Conservation (phyloP, 805 yeast genomes). For the Candida yuanshanica region DNA sequence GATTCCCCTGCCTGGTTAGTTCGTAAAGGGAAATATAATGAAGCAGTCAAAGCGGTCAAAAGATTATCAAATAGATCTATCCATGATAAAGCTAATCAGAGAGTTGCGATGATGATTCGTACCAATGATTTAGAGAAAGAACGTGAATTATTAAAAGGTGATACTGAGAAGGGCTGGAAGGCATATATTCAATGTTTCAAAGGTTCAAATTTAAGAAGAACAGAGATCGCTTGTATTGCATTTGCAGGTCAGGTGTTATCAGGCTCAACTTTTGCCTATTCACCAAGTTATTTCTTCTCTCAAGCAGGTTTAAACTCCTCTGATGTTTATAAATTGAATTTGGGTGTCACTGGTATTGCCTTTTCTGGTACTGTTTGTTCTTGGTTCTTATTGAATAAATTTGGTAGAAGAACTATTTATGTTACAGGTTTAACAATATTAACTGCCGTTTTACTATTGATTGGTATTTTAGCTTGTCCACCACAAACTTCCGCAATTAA, state of each 20-base stretch:
- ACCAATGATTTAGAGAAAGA: conserved; percentile 16
- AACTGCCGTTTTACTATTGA: conserved; percentile 10
- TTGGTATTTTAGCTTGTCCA: conserved; percentile 16
- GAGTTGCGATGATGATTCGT: conserved; percentile 17
- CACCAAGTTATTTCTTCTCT: conserved; percentile 40
- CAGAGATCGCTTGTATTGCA: conserved; percentile 30
- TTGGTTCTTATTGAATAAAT: conserved; percentile 27
- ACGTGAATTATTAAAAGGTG: conserved; percentile 4
- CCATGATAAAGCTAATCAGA: conserved; percentile 13
- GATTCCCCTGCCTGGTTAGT: conserved; percentile 57
- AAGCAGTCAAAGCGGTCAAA: conserved; percentile 35
- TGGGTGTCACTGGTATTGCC: conserved; percentile 30
- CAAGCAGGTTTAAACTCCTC: conserved; percentile 39
- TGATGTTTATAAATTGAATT: conserved; percentile 28
- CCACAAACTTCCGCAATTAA: conserved; percentile 10
- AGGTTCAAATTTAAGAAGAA: conserved; percentile 39
- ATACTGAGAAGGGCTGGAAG: conserved; percentile 8
- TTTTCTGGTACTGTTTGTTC: conserved; percentile 27
- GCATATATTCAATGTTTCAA: conserved; percentile 39
- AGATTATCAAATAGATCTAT: conserved; percentile 16
- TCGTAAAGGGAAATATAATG: conserved; percentile 33
- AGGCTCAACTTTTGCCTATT: conserved; percentile 43
- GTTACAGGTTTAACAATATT: conserved; percentile 25
- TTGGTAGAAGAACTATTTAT: conserved; percentile 27
- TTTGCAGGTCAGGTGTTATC: conserved; percentile 40